Base-by-base conservation (phyloP, 1,284 basidiomycete species). In the Ceratobasidium theobromae region DNA sequence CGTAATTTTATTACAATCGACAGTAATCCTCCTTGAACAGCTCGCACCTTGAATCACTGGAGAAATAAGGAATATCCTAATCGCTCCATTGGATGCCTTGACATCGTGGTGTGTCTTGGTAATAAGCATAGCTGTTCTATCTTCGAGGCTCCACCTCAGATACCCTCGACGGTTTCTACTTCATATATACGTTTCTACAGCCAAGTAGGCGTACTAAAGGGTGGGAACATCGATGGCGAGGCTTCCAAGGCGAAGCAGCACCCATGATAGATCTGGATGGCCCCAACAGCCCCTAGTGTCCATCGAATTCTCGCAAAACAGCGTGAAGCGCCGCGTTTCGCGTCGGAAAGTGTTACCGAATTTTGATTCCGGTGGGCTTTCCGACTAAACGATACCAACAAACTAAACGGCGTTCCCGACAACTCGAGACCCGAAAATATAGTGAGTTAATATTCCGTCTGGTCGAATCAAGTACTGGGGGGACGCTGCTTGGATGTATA, bases 101-200 rank as follows among this genome's bases (percentile, higher is more conserved):
- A 95, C 76, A 73, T 95, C 92, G 73, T 88, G 80, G 76, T 84
- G 85, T 8, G 86, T 86, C 71, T 89, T 90, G 69, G 84, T 84
- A 80, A 95, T 86, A 69, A 95, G 81, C 93, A 95, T 92, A 51
- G 55, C 21, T 6, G 6, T 38, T 65, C 18, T 6, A 21, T 11
- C 6, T 9, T 11, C 18, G 43, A 45, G 18, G 8, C 9, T 45
- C 41, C 16, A 38, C 4, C 4, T 14, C 35, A n/a, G 65, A 65
- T 54, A 32, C n/a, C 12, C 18, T 30, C 30, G n/a, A 25, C 14
- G 3, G 9, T 8, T 9, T 16, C 28, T 1, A 1, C 27, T 14
- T 14, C 40, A 57, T 57, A 60, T 60, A 60, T 60, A 40, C 57
- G 11, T 16, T 32, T 16, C 32, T 27, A 25, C n/a, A n/a, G n/a